These are phyloP conservation scores for Cyphellophora europaea DNA, from an alignment of 2,329 filamentous ascomycete genomes.

Conservation along the genomic window DNA sequence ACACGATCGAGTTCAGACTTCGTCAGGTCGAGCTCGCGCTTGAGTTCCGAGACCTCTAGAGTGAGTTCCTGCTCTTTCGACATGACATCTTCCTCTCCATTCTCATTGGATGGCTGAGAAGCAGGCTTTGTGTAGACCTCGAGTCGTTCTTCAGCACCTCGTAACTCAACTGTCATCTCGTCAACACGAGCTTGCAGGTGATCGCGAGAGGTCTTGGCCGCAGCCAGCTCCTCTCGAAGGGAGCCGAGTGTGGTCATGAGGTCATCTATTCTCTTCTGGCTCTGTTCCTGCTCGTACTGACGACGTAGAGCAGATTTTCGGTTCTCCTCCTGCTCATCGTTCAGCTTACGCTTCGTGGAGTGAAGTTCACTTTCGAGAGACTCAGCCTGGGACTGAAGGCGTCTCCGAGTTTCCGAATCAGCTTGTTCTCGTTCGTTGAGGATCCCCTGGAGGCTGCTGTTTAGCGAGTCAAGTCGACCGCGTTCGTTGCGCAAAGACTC, in stretches of 20 bases:
- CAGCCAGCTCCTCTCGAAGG: slow-evolving; percentile 76
- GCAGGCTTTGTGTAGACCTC: slow-evolving; percentile 65
- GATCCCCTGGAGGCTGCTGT: slow-evolving; percentile 76
- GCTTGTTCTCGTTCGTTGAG: slow-evolving; percentile 84
- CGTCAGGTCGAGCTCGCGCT: slow-evolving; percentile 74
- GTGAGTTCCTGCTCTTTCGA: slow-evolving; percentile 70
- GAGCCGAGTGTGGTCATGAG: slow-evolving; percentile 70
- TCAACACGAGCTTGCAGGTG: slow-evolving; percentile 82
- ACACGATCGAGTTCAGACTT: slow-evolving; percentile 72
- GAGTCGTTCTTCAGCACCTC: slow-evolving; percentile 79
- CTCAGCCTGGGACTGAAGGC: slow-evolving; percentile 70
- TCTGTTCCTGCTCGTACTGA: slow-evolving; percentile 82
- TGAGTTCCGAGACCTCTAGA: slow-evolving; percentile 75
- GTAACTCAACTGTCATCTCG: slow-evolving; percentile 78
- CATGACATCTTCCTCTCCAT: slow-evolving; percentile 44
- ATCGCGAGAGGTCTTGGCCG: slow-evolving; percentile 77
- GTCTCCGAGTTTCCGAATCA: slow-evolving; percentile 71
- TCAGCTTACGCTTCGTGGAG: slow-evolving; percentile 71
- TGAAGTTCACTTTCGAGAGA: slow-evolving; percentile 69
- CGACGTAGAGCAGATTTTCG: slow-evolving; percentile 77
- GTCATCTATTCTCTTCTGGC: slow-evolving; percentile 86
- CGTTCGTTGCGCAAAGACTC: slow-evolving; percentile 77
- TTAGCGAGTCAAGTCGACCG: slow-evolving; percentile 68
- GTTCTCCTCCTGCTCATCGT: slow-evolving; percentile 71
- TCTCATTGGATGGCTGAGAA: slow-evolving; percentile 33